Evolutionary conservation across 2,329 filamentous ascomycete species (phyloP).

Genomic region (Calonectria crousiana): DNA sequence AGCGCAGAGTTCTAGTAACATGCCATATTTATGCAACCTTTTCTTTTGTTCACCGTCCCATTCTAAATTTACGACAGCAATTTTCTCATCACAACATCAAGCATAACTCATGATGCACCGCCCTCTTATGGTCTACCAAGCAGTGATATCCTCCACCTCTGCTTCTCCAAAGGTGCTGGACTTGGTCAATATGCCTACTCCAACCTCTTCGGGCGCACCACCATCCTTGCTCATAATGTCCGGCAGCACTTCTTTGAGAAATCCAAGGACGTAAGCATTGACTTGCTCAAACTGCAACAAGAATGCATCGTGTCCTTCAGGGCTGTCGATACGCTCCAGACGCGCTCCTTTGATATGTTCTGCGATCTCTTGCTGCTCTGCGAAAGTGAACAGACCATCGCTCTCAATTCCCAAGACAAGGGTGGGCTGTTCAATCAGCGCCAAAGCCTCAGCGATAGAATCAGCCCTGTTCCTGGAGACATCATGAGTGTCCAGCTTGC

Average conservation of each 20-base stretch:
- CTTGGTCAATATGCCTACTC: conserved; percentile 78
- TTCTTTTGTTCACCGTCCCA: not conserved
- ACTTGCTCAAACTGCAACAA: conserved; percentile 97
- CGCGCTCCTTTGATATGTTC: conserved; percentile 81
- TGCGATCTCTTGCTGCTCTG: conserved; percentile 94
- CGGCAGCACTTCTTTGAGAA: conserved; percentile 84
- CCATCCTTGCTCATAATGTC: conserved; percentile 84
- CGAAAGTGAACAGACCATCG: conserved; percentile 96
- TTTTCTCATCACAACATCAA: not conserved
- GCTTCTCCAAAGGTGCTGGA: conserved; percentile 95
- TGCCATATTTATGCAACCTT: no score
- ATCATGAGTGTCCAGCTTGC: conserved; percentile 97
- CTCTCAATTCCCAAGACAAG: conserved; percentile 95
- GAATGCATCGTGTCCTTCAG: conserved; percentile 97
- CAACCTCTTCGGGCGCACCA: conserved; percentile 60
- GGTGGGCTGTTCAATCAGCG: conserved; percentile 87
- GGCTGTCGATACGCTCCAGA: conserved; percentile 89
- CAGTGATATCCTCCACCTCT: conserved; percentile 95
- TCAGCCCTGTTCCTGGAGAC: conserved; percentile 82
- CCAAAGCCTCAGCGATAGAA: conserved; percentile 79
- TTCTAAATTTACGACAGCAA: not conserved
- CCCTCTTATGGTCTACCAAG: conserved; percentile 72
- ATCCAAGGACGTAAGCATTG: conserved; percentile 86
- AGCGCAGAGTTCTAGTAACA: not conserved
- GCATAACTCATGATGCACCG: not conserved